Evolutionary conservation across 108 stramenopile genomes (phyloP), one percentile per base, ranked within the genome.

Genomic region (Fragilaria crotonensis): DNA sequence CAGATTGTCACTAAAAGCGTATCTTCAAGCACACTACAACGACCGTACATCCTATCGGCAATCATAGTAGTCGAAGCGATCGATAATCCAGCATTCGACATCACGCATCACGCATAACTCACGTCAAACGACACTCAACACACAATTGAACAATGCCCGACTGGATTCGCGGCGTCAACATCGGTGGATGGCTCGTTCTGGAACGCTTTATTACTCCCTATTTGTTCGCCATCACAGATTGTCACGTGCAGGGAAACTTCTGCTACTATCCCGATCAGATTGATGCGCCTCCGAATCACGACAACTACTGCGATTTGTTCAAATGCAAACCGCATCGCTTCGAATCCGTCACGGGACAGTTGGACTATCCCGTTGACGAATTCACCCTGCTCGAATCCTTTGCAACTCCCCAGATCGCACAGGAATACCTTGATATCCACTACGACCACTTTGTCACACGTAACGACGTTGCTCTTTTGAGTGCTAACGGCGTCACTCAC

Each of bases 191-290:
- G 81, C 54, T 79, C n/a, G 25, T 74, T 22, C 53, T 71, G 2
- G 78, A 90, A 67, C 68, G 78, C 17, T 90, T 73, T 66, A 83
- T 87, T 21, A 78, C 78, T 2, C 85, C 85, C 0, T 85, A 77
- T 36, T 51, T 84, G 19, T 90, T 87, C 59, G 76, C 78, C 33
- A 21, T 81, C 22, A 78, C 79, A 22, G 33, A 63, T 0, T 85
- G 84, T 64, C 71, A 78, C 56, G 5, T 70, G 1, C 18, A 54
- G 27, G 79, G 79, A 20, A 48, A 70, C 41, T 67, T 76, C 41
- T 72, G 74, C 62, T 69, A 53, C 51, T 74, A 73, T 67, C 76
- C 75, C 33, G 71, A 64, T 25, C 76, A 78, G 33, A 36, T 66
- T 26, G 56, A 29, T 7, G 75, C 78, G 22, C 78, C 72, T 5